Conservation (phyloP, 2,329 filamentous ascomycete species). For the Colletotrichum costaricense region DNA sequence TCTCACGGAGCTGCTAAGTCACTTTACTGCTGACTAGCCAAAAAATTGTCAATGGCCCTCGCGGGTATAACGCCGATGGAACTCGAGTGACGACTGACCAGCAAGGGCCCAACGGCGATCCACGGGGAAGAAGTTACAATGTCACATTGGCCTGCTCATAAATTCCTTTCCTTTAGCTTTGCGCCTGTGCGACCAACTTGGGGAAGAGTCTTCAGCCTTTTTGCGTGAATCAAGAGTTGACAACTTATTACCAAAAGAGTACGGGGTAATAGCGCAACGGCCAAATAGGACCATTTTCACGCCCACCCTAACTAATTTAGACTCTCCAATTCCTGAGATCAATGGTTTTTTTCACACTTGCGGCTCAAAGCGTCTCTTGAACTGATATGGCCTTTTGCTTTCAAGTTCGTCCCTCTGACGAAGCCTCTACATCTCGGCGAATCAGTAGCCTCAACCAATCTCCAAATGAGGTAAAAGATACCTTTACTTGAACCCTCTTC, state of each 20-base stretch:
- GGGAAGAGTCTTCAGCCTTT: not conserved
- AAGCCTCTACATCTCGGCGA: not conserved
- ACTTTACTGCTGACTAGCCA: not conserved
- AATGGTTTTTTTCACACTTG: not conserved
- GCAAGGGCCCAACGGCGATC: slow-evolving; percentile 12
- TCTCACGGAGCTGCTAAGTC: not conserved
- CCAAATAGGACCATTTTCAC: not conserved
- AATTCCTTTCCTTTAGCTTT: not conserved
- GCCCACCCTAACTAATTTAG: not conserved
- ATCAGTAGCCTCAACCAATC: not conserved
- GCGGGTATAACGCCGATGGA: slow-evolving; percentile 16
- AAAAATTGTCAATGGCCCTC: not conserved
- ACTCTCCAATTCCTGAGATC: not conserved
- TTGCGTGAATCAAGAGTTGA: slow-evolving; percentile 4
- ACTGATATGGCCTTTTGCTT: not conserved
- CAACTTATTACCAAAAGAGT: not conserved
- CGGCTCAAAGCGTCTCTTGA: not conserved
- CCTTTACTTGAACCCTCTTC: not conserved
- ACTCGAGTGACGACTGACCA: slow-evolving; percentile 26
- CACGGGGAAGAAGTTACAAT: not conserved
- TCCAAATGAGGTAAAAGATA: not conserved
- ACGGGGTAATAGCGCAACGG: not conserved
- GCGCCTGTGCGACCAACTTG: not conserved
- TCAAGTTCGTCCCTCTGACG: not conserved
- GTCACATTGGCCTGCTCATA: not conserved